phyloP scores from a whole-genome alignment of 441 rosid species.

The Euphorbia schlechtendalii region DNA sequence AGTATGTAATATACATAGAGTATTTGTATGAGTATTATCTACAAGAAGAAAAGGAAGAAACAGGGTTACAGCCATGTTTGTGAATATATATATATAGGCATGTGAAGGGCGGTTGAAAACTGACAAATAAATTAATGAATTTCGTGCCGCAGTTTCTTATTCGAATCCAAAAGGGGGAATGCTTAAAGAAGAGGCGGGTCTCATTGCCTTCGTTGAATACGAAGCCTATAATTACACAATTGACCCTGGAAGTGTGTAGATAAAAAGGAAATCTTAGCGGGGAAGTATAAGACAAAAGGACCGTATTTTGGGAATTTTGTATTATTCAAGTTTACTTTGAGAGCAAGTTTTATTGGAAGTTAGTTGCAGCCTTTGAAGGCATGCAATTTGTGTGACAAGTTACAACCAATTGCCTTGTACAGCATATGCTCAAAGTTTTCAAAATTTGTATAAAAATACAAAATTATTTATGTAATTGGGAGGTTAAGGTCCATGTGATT shows the following conservation, averaged over 20 bases:
- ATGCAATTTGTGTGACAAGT: background rate
- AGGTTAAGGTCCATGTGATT: no score
- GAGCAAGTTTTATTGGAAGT: background rate
- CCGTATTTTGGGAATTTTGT: no score
- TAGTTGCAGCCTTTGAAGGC: background rate
- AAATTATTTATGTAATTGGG: no score
- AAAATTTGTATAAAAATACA: no score
- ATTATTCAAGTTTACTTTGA: background rate
- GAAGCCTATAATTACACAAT: background rate
- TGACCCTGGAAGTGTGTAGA: background rate
- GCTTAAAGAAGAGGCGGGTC: background rate
- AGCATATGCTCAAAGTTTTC: no score
- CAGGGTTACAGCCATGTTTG: background rate
- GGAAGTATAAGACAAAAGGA: background rate
- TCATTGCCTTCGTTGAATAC: background rate
- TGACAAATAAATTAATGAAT: background rate
- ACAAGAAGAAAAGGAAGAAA: background rate
- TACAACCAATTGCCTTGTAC: background rate
- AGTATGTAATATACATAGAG: background rate
- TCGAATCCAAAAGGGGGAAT: conserved; percentile 7
- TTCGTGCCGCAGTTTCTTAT: conserved; percentile 8
- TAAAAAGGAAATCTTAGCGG: background rate
- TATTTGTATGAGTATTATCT: background rate
- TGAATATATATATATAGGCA: background rate
- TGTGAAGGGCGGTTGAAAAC: background rate